phyloP scores from a whole-genome alignment of 805 yeast genomes.

The Tetrapisispora fleetii region DNA sequence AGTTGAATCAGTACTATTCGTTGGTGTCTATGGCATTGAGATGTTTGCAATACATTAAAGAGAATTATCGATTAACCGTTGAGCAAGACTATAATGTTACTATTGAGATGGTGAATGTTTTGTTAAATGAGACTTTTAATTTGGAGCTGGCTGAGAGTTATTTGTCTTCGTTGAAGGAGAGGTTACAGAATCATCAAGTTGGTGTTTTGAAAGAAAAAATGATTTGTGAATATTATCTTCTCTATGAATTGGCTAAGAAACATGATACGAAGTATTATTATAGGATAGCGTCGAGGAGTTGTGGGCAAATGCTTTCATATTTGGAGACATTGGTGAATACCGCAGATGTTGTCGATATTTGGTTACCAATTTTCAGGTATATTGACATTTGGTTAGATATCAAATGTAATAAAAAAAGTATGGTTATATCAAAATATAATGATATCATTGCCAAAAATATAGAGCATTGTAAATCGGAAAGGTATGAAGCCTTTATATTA shows the following conservation, averaged over 20 bases:
- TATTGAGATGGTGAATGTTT: conserved; percentile 18
- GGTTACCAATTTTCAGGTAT: conserved; percentile 16
- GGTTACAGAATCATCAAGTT: conserved; percentile 15
- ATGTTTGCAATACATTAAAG: conserved; percentile 13
- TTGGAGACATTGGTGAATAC: conserved; percentile 3
- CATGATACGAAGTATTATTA: conserved; percentile 13
- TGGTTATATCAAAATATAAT: conserved; percentile 7
- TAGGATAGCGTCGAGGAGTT: conserved; percentile 19
- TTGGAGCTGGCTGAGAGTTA: conserved; percentile 23
- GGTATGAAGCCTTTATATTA: conserved; percentile 13
- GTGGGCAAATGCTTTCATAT: conserved; percentile 12
- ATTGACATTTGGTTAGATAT: conserved; percentile 9
- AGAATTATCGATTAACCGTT: conserved; percentile 12
- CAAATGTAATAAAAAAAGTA: conserved; percentile 6
- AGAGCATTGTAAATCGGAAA: neutral
- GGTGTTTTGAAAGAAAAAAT: conserved; percentile 12
- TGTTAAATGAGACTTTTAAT: conserved; percentile 24
- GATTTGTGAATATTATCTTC: conserved; percentile 15
- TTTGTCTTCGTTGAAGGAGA: conserved; percentile 17
- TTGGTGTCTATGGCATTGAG: conserved; percentile 24
- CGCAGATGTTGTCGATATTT: conserved; percentile 2
- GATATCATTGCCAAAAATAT: conserved; percentile 1
- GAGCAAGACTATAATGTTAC: conserved; percentile 22
- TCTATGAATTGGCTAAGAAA: conserved; percentile 13
- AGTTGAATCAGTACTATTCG: conserved; percentile 27